These are phyloP conservation scores for Amphicarpaea edgeworthii DNA, from an alignment of 306 rosid genomes.

Conservation along the genomic window DNA sequence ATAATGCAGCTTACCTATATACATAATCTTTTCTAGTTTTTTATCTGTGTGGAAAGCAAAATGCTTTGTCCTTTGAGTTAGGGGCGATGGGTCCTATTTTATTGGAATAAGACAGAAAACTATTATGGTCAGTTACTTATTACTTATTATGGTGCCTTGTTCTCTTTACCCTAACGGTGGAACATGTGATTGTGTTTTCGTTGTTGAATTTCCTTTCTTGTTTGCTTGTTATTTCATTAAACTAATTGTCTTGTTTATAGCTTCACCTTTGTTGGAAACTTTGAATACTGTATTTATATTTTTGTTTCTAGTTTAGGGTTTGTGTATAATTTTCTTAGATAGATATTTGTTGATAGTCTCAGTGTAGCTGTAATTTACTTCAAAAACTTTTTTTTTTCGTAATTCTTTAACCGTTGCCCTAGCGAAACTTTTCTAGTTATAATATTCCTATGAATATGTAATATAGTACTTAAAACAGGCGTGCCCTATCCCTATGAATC, in stretches of 20 bases:
- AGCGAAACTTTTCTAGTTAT: too few species aligned
- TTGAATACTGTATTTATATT: neutral
- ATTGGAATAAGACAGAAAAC: constrained; percentile 55
- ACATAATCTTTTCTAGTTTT: neutral
- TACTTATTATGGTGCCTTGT: constrained; percentile 18
- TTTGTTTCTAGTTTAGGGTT: too few species aligned
- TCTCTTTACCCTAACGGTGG: constrained; percentile 48
- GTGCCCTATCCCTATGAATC: too few species aligned
- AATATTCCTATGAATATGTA: too few species aligned
- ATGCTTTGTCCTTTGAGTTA: constrained; percentile 45
- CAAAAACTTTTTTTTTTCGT: too few species aligned
- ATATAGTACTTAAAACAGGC: too few species aligned
- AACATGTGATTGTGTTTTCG: constrained; percentile 43
- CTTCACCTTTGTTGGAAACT: neutral
- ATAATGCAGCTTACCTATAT: neutral
- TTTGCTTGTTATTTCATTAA: too few species aligned
- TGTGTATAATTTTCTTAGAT: too few species aligned
- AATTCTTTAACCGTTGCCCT: too few species aligned
- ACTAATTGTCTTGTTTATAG: neutral
- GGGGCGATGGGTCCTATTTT: constrained; percentile 48
- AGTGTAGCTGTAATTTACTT: too few species aligned
- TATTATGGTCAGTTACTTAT: constrained; percentile 54
- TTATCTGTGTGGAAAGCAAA: constrained; percentile 12
- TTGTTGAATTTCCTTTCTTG: neutral
- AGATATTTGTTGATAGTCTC: too few species aligned